Evolutionary conservation across 352 stramenopile genomes (phyloP).

Genomic region (Pythium phragmiticola): DNA sequence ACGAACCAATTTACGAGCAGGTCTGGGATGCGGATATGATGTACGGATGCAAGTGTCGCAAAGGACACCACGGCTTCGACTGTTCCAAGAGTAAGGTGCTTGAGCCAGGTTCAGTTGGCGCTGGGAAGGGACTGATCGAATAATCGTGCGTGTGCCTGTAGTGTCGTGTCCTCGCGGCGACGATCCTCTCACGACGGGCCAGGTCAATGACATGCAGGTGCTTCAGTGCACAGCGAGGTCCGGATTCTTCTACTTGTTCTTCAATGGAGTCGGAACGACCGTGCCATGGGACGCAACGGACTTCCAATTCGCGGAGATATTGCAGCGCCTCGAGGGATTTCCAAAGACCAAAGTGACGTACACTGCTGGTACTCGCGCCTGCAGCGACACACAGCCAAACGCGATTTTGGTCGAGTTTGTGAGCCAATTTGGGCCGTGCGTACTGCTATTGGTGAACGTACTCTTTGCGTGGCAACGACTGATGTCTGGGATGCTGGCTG

Average conservation of each 20-base stretch:
- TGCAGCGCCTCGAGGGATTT: constrained; percentile 38
- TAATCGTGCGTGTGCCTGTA: neutral
- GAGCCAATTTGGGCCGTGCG: constrained; percentile 58
- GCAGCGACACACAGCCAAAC: constrained; percentile 40
- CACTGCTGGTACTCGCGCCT: constrained; percentile 35
- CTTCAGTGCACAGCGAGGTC: constrained; percentile 71
- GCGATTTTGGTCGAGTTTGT: constrained; percentile 67
- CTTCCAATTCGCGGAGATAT: constrained; percentile 45
- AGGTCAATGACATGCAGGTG: constrained; percentile 86
- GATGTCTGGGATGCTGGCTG: neutral
- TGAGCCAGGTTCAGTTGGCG: neutral
- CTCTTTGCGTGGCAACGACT: neutral
- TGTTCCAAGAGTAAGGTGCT: constrained; percentile 61
- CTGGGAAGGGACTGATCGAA: neutral
- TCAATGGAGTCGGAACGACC: constrained; percentile 46
- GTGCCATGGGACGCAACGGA: constrained; percentile 60
- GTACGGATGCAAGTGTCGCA: constrained; percentile 87
- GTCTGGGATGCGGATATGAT: constrained; percentile 79
- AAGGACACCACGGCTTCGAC: constrained; percentile 77
- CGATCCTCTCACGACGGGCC: constrained; percentile 79
- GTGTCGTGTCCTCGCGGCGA: constrained; percentile 78
- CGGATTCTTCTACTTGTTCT: constrained; percentile 70
- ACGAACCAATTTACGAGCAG: constrained; percentile 48
- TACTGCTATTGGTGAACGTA: neutral
- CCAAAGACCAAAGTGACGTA: constrained; percentile 53